phyloP scores from a whole-genome alignment of 2,329 filamentous ascomycete species.

The Geoglossum cookeanum region DNA sequence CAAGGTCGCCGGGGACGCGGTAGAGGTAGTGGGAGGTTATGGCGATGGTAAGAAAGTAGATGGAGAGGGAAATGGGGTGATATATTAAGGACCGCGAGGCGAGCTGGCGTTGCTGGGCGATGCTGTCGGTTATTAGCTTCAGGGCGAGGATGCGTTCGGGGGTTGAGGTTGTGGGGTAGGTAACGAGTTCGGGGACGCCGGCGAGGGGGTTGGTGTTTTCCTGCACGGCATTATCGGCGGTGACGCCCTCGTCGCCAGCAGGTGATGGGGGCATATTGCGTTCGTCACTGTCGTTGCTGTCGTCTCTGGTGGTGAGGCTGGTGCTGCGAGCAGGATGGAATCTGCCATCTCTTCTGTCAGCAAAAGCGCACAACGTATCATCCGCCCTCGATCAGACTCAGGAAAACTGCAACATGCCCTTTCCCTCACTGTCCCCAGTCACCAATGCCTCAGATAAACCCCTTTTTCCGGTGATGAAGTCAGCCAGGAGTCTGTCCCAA shows the following conservation, averaged over 20 bases:
- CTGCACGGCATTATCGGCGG: too few relatives aligned
- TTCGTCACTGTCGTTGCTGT: slow-evolving; percentile 23
- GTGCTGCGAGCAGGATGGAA: too few relatives aligned
- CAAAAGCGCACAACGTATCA: too few relatives aligned
- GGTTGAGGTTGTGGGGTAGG: slow-evolving; percentile 16
- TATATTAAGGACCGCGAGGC: slow-evolving; percentile 44
- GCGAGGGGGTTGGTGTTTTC: slow-evolving; percentile 29
- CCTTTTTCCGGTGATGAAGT: too few relatives aligned
- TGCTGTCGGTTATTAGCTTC: slow-evolving; percentile 57
- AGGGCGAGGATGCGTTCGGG: slow-evolving; percentile 48
- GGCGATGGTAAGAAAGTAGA: slow-evolving; percentile 12
- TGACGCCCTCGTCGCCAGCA: too few relatives aligned
- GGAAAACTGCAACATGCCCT: too few relatives aligned
- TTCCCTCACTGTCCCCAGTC: too few relatives aligned
- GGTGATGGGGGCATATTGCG: too few relatives aligned
- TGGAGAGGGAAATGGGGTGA: slow-evolving; percentile 28
- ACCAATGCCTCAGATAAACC: too few relatives aligned
- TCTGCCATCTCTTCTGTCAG: too few relatives aligned
- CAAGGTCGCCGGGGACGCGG: slow-evolving; percentile 28
- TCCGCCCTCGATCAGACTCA: too few relatives aligned
- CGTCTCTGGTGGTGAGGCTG: slow-evolving; percentile 38
- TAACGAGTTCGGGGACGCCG: slow-evolving; percentile 23
- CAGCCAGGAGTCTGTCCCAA: too few relatives aligned
- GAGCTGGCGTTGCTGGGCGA: slow-evolving; percentile 61
- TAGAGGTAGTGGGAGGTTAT: slow-evolving; percentile 23